Base-by-base conservation (phyloP, 805 yeast genomes). In the Blastobotrys peoriensis region DNA sequence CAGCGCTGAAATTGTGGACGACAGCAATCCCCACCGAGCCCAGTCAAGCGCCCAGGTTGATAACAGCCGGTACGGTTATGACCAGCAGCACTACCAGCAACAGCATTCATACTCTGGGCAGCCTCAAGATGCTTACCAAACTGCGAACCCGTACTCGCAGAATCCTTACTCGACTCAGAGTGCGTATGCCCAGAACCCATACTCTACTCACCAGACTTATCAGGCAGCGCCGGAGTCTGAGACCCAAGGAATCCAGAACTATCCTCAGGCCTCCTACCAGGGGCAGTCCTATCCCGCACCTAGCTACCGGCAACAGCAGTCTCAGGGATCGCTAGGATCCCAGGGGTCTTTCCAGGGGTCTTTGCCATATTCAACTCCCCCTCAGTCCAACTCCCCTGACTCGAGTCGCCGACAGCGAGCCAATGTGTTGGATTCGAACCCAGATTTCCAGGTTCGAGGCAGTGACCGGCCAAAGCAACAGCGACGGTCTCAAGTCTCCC, bases 351-450 rank as follows among this genome's bases (percentile, higher is more conserved):
- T 50, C 8, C 48, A 47, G 25, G 25, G 19, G 21, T 39, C 30
- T 25, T 8, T 13, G 8, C 8, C 10, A 35, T 52, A 48, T 36
- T 52, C 57, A 2, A 48, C 53, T 13, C 13, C 8, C 13, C 30
- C 43, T 52, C 38, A 51, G 55, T 19, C 55, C 50, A 33, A 41
- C 56, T 19, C 45, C 45, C 15, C 33, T 42, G 33, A 52, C 47
- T 34, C 53, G 53, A 8, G 33, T 45, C 45, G 38, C 25, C 49
- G 40, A 46, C 41, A 28, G 41, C 4, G 38, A 21, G 30, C 41
- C 34, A 41, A 37, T 25, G 46, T 53, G 47, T 9, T 53, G 5
- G 40, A 50, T 19, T 48, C 39, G 44, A 53, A 53, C 33, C 57
- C 57, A 1, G 57, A 52, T 43, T 51, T 52, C 42, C 46, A 44